Percentiles rank a stretch among this genome's conserved stretches.
phyloP scores from a whole-genome alignment of 148 eudicot species.

The Mesembryanthemum crystallinum region DNA sequence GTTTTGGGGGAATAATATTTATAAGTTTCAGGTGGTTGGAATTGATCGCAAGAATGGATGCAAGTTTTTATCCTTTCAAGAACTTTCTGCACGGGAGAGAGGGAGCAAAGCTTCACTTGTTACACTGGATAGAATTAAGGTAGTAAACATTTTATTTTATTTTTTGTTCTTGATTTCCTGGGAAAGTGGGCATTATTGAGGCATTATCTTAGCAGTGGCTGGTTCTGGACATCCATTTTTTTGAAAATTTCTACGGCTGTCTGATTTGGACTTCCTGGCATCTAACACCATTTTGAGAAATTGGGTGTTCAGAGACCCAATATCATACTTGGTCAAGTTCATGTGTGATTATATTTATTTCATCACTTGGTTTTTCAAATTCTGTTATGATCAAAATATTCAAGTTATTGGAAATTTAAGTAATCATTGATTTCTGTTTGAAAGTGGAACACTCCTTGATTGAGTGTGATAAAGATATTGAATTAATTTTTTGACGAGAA shows the following conservation, averaged over 20 bases:
- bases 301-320: background rate
- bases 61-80: slow-evolving; percentile 90
- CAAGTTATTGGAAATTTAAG: too few species aligned
- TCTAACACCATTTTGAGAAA: background rate
- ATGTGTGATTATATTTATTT: background rate
- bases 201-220: background rate
- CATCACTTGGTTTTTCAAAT: too few species aligned
- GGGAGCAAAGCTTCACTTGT: slow-evolving; percentile 66
- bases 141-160: too few species aligned
- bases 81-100: slow-evolving; percentile 87
- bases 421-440: too few species aligned
- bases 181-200: too few species aligned
- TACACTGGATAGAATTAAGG: slow-evolving; percentile 78
- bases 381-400: too few species aligned
- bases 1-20: slow-evolving; percentile 6
- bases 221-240: slow-evolving; percentile 2
- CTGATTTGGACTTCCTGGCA: background rate
- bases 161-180: background rate
- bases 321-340: background rate
- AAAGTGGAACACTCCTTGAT: too few species aligned
- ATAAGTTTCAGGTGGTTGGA: slow-evolving; percentile 77
- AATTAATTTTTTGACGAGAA: too few species aligned
- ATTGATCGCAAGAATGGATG: slow-evolving; percentile 72
- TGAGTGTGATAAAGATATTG: too few species aligned
- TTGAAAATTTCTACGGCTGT: too few species aligned